Conservation (phyloP, 108 stramenopile species). For the Skeletonema menzelii region DNA sequence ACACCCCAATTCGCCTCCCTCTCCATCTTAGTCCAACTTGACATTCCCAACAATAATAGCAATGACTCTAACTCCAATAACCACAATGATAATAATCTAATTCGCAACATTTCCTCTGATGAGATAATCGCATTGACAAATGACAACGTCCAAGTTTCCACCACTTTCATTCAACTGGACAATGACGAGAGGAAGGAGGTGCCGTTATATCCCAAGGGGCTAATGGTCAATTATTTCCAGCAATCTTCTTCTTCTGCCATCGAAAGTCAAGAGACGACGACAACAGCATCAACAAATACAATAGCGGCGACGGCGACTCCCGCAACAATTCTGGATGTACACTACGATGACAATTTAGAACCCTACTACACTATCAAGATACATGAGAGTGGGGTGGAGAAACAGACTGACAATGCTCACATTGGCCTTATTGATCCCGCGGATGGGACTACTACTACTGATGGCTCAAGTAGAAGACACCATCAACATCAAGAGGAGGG, state of each 20-base stretch:
- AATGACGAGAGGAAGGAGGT: conserved; percentile 5
- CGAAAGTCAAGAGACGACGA: not conserved
- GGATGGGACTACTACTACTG: too few species aligned
- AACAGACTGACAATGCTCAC: conserved; percentile 22
- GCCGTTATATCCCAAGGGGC: conserved; percentile 8
- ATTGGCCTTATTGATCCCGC: not conserved
- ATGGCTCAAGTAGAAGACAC: not conserved
- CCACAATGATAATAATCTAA: not conserved
- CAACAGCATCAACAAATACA: not conserved
- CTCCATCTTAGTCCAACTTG: conserved; percentile 30
- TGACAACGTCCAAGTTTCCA: not conserved
- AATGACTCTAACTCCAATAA: not conserved
- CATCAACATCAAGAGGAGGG: not conserved
- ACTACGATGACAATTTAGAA: conserved; percentile 15
- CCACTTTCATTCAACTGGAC: not conserved
- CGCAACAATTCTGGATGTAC: conserved; percentile 4
- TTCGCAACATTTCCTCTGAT: not conserved
- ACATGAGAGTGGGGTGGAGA: conserved; percentile 6
- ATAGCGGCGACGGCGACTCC: not conserved
- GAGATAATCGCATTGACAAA: not conserved
- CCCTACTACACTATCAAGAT: conserved; percentile 1
- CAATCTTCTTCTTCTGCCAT: not conserved
- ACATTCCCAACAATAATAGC: not conserved
- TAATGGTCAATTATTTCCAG: not conserved
- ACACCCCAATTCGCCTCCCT: conserved; percentile 42